Evolutionary conservation across 1,284 basidiomycete species (phyloP), one percentile per base, ranked within the genome.

Genomic region (Gomphus bonarii): DNA sequence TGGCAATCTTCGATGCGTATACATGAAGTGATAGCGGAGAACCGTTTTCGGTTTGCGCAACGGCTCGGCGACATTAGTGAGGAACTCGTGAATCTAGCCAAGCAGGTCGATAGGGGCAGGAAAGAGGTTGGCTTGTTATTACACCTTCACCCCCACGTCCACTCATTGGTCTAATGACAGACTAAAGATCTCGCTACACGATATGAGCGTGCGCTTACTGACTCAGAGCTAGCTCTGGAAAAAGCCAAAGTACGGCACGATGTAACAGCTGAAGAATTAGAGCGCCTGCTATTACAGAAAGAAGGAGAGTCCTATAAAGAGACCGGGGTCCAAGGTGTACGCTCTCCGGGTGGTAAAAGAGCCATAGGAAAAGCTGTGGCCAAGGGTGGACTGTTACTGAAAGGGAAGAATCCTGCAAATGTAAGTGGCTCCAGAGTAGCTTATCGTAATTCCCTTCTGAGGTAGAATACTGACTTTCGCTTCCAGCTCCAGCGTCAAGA

Each of bases 51-150:
- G 51, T 97, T 98, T 65, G 79, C 93, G 0, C 79, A 85, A 61
- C 83, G 93, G 44, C 75, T 99, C 54, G 87, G 86, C 65, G 95
- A 97, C 70, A 98, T 97, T 90, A 88, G 88, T 66, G 94, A 98
- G 46, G 95, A 99, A 68, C 76, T 98, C n/a, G 73, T 78, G 18
- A 85, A 80, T 22, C 73, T 98, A 2, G 81, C 85, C 0, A 91
- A 92, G 65, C 95, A 99, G 69, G 91, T 97, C 1, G 95, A 99
- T 63, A 94, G 92, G 74, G 88, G 86, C 67, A 78, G 95, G 56
- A 97, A 98, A 72, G 78, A 84, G 69, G 90, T 88, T 61, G 60
- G 79, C 66, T 18, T 43, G 25, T 38, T 57, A 56, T 33, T 59
- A n/a, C 8, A 46, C 4, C 3, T 9, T n/a, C 38, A 40, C 25